A percentile compares a stretch with the other conserved stretches of the same genome.
Conservation (phyloP, 805 yeast genomes). For the Ogataea degrootiae region DNA sequence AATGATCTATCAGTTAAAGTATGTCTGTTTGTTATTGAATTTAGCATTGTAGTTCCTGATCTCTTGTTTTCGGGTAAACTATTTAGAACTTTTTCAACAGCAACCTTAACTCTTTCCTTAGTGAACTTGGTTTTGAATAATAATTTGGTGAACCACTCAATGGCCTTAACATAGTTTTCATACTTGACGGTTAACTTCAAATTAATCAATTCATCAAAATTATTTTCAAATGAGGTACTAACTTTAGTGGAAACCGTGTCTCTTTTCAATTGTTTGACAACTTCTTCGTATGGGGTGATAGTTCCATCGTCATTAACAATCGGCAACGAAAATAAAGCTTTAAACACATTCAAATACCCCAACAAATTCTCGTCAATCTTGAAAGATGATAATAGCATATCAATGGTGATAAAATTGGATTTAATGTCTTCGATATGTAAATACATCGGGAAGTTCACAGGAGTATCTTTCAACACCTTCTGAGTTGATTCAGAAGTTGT, state of each 20-base stretch:
- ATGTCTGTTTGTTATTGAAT: slow-evolving; percentile 46
- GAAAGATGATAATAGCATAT: slow-evolving; percentile 54
- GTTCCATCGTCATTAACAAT: slow-evolving; percentile 58
- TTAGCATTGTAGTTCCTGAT: slow-evolving; percentile 58
- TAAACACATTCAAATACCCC: slow-evolving; percentile 61
- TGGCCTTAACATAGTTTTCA: slow-evolving; percentile 59
- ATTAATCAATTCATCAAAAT: slow-evolving; percentile 61
- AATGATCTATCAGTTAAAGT: slow-evolving; percentile 55
- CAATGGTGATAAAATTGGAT: slow-evolving; percentile 73
- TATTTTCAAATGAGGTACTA: slow-evolving; percentile 51
- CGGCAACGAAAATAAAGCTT: slow-evolving; percentile 70
- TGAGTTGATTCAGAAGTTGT: slow-evolving; percentile 18
- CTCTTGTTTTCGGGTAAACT: slow-evolving; percentile 60
- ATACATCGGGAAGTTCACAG: slow-evolving; percentile 55
- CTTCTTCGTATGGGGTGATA: slow-evolving; percentile 63
- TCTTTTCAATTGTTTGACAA: slow-evolving; percentile 64
- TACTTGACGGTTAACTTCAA: slow-evolving; percentile 58
- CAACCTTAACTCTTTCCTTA: slow-evolving; percentile 60
- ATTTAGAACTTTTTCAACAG: slow-evolving; percentile 57
- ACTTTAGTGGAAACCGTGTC: slow-evolving; percentile 65
- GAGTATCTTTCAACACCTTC: slow-evolving; percentile 26
- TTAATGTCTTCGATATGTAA: slow-evolving; percentile 75
- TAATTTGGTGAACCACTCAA: slow-evolving; percentile 70
- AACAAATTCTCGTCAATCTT: slow-evolving; percentile 47
- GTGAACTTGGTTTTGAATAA: slow-evolving; percentile 69